Percentiles rank a stretch among this genome's conserved stretches.
These are phyloP conservation scores for Podospora fimiseda DNA, from an alignment of 495 filamentous ascomycete species.

Conservation along the genomic window DNA sequence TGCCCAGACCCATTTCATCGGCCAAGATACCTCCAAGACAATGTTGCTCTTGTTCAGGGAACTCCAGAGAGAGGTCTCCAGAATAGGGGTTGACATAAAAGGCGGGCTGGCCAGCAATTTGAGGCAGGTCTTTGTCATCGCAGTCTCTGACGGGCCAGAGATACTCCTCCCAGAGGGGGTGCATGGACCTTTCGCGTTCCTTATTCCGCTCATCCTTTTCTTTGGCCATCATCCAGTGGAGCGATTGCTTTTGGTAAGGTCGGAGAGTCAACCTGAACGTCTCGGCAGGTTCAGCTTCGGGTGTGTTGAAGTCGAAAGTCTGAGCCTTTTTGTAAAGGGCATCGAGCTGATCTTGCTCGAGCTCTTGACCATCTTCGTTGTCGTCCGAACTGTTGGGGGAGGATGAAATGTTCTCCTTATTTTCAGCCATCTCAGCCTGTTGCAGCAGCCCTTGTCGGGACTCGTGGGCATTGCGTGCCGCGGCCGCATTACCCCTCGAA, in stretches of 20 bases:
- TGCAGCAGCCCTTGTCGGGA: constrained; percentile 77
- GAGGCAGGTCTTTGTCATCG: constrained; percentile 67
- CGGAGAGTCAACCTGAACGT: constrained; percentile 78
- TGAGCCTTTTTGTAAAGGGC: constrained; percentile 93
- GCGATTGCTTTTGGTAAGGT: constrained; percentile 90
- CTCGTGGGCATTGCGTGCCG: constrained; percentile 68
- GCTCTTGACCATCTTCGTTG: constrained; percentile 75
- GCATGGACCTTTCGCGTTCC: constrained; percentile 69
- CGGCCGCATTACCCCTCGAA: constrained; percentile 62
- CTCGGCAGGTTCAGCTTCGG: constrained; percentile 70
- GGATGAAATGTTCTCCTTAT: constrained; percentile 54
- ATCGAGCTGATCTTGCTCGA: constrained; percentile 94
- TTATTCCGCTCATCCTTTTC: constrained; percentile 69
- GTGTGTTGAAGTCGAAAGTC: constrained; percentile 90
- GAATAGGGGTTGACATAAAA: constrained; percentile 98
- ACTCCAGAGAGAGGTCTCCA: constrained; percentile 86
- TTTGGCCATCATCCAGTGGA: constrained; percentile 93
- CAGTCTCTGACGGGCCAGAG: constrained; percentile 80
- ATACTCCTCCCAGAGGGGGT: constrained; percentile 97
- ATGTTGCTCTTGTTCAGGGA: constrained; percentile 88
- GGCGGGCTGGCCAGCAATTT: constrained; percentile 52
- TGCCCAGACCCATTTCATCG: constrained; percentile 87
- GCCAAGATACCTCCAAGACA: constrained; percentile 91
- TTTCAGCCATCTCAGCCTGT: constrained; percentile 78
- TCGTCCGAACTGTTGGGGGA: constrained; percentile 48